Evolutionary conservation across 805 yeast species (phyloP), one percentile per base, ranked within the genome.

Genomic region (Teunomyces pallodes): DNA sequence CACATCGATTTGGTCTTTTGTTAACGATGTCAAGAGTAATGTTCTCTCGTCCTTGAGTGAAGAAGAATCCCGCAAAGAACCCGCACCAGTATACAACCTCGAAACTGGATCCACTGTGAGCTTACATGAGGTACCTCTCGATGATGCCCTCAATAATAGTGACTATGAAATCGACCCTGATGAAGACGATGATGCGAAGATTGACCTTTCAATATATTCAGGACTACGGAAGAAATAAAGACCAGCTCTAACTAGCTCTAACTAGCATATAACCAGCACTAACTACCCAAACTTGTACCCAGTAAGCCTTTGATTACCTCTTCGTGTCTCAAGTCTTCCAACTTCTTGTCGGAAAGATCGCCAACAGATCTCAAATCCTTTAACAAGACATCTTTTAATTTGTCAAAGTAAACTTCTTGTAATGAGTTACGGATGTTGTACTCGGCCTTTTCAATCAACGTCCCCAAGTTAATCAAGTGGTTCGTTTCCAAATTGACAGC

Each of bases 341-440:
- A 58, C 38, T 60, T 63, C 52, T 67, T 62, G 9, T 55, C 64
- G 14, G 60, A 54, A 27, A 64, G 54, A 51, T 69, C 73, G 10
- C 74, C 74, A 17, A 70, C 57, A 14, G 70, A 62, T 46, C 78
- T 57, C 55, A 73, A 65, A 54, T 73, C 78, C 54, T 70, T 73
- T 59, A 72, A 64, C 55, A 91, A 75, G 43, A 94, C 85, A 61
- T 92, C 97, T 60, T 88, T 83, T 14, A 96, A 88, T 72, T 92
- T 92, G 58, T 96, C 97, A 62, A 92, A 92, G 65, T 92, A 92
- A 26, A 92, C 97, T 54, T 90, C 96, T 65, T 92, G 96, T 54
- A 92, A 75, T 73, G 87, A 74, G 57, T 87, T 88, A 67, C 99
- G 81, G 71, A 92, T 74, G 63, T 86, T 89, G 51, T 86, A 83